A percentile compares a stretch with the other conserved stretches of the same genome.
Conservation (phyloP, 2,329 filamentous ascomycete genomes). For the Boeremia lycopersici region DNA sequence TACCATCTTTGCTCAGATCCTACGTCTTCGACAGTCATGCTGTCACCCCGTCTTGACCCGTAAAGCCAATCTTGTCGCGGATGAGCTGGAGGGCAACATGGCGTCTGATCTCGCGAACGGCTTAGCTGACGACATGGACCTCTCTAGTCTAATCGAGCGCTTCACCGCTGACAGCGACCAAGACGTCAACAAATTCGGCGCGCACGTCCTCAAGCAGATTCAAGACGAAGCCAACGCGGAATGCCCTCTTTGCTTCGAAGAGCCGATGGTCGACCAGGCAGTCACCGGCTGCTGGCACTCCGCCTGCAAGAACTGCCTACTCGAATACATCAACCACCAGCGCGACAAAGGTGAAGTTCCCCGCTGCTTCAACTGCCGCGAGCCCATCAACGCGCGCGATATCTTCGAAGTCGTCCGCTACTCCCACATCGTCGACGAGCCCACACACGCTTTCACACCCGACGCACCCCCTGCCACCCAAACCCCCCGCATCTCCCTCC, state of each 20-base stretch:
- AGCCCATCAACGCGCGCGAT: conserved; percentile 79
- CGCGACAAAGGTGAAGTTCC: conserved; percentile 75
- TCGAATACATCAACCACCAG: conserved; percentile 88
- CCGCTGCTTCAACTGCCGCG: conserved; percentile 89
- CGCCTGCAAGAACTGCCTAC: conserved; percentile 90
- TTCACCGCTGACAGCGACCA: conserved; percentile 71
- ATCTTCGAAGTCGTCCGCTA: conserved; percentile 91
- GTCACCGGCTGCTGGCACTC: conserved; percentile 98
- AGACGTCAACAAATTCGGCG: conserved; percentile 75
- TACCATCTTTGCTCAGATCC: conserved; percentile 94
- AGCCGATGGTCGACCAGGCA: conserved; percentile 92
- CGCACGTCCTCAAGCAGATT: conserved; percentile 88
- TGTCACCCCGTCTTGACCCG: conserved; percentile 91
- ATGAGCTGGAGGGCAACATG: conserved; percentile 82
- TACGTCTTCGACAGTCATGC: conserved; percentile 90
- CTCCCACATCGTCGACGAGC: conserved; percentile 60
- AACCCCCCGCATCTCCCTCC: conserved; percentile 62
- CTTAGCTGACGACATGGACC: conserved; percentile 93
- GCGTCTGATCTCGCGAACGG: conserved; percentile 80
- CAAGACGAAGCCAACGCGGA: conserved; percentile 86
- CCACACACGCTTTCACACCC: conserved; percentile 50
- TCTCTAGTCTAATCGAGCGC: conserved; percentile 80
- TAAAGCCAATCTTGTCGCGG: conserved; percentile 81
- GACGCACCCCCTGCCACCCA: conserved; percentile 34
- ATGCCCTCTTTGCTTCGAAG: conserved; percentile 93